phyloP scores from a whole-genome alignment of 108 stramenopile genomes.

The Conticribra weissflogii region DNA sequence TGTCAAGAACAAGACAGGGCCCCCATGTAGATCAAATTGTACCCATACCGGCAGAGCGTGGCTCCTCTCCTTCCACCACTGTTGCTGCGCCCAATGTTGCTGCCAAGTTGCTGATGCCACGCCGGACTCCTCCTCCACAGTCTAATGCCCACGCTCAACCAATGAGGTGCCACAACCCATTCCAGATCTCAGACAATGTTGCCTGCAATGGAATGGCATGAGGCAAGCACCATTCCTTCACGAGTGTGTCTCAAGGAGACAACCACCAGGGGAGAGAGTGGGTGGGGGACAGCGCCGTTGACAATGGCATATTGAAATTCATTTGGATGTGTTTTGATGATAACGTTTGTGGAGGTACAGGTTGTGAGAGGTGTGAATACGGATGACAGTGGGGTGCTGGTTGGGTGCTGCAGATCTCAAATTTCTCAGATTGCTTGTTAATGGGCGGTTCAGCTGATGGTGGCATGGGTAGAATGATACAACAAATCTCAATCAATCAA shows the following conservation, averaged over 20 bases:
- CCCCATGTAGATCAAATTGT: slow-evolving; percentile 61
- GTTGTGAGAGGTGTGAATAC: too few species aligned
- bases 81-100: neutral
- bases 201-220: slow-evolving; percentile 33
- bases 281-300: slow-evolving; percentile 10
- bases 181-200: slow-evolving; percentile 56
- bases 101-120: neutral
- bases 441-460: too few species aligned
- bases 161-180: slow-evolving; percentile 56
- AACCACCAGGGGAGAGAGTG: neutral
- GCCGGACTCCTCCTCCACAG: slow-evolving; percentile 56
- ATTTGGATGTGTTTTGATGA: slow-evolving; percentile 72
- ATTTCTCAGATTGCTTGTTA: too few species aligned
- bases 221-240: slow-evolving; percentile 68
- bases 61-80: slow-evolving; percentile 11
- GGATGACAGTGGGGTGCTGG: slow-evolving; percentile 8
- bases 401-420: too few species aligned
- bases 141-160: slow-evolving; percentile 57
- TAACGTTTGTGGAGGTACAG: slow-evolving; percentile 43
- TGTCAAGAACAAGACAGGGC: too few species aligned
- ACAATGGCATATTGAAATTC: slow-evolving; percentile 63
- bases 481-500: slow-evolving; percentile 73
- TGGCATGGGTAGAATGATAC: slow-evolving; percentile 43
- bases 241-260: slow-evolving; percentile 1
- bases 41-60: slow-evolving; percentile 62